Evolutionary conservation across 495 filamentous ascomycete species (phyloP), one percentile per base, ranked within the genome.

Genomic region (Aspergillus egyptiacus): DNA sequence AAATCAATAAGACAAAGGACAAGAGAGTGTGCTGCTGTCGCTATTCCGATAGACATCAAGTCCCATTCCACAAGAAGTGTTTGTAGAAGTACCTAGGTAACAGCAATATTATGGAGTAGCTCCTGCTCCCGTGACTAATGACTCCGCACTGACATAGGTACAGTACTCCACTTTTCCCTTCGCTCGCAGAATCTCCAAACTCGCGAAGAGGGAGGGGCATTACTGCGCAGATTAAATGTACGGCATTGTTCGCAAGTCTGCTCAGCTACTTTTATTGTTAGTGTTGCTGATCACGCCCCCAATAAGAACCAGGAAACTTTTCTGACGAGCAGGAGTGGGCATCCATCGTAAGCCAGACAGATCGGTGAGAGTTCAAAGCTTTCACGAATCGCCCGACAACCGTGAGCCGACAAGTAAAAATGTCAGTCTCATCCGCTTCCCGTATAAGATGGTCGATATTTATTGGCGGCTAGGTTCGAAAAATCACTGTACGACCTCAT

Each of bases 401-500:
- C 5, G 11, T 3, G 10, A 1, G 5, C 6, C 8, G 6, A 15
- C 18, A 10, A 23, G 27, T 10, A 11, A 57, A 32, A 46, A 60
- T 60, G 59, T 59, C 4, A 37, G 51, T 48, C 9, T 31, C 28
- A 31, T 11, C 28, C 9, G 3, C 3, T 31, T 13, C 9, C 28
- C 10, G 8, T 10, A 13, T 31, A 11, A 11, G n/a, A 4, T 5
- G 30, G 10, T 13, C 20, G 15, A 4, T 9, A 20, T 14, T 32
- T 25, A 24, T 4, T 6, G 1, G 3, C n/a, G 20, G 8, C 3
- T 35, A 97, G 88, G 93, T 98, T 98, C 71, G 93, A 98, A 64
- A 98, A 98, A 71, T 96, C 91, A 2, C 79, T 98, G 32, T 95
- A 95, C 75, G 91, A 97, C 81, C 90, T 98, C 72, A 98, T 98